phyloP scores from a whole-genome alignment of 108 stramenopile species.

The Aurantiochytrium sp. region DNA sequence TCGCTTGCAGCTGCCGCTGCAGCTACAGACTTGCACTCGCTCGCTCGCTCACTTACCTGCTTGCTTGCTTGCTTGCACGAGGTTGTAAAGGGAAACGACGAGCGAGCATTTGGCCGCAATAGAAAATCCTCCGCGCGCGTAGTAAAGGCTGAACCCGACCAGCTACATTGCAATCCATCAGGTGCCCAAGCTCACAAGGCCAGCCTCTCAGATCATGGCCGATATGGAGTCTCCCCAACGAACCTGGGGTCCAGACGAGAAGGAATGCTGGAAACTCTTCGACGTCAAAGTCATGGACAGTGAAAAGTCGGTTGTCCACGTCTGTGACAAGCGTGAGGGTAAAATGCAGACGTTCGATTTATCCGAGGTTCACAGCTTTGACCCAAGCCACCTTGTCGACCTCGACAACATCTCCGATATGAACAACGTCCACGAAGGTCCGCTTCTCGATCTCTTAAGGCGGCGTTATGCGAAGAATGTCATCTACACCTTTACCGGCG shows the following conservation, averaged over 20 bases:
- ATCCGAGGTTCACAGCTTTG: conserved; percentile 32
- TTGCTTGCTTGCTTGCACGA: too few relatives aligned
- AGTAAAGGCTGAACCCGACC: too few relatives aligned
- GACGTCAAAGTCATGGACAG: background rate
- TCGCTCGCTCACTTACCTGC: too few relatives aligned
- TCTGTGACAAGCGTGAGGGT: background rate
- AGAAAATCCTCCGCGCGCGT: too few relatives aligned
- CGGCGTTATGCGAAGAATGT: conserved; percentile 42
- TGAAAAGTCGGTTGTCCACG: background rate
- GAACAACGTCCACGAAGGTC: conserved; percentile 59
- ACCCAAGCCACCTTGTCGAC: conserved; percentile 45
- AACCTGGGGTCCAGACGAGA: background rate
- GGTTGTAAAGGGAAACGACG: too few relatives aligned
- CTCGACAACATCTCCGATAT: conserved; percentile 46
- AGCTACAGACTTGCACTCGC: too few relatives aligned
- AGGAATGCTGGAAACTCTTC: background rate
- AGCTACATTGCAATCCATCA: too few relatives aligned
- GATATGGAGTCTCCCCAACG: background rate
- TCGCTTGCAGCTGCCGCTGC: too few relatives aligned
- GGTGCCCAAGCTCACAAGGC: too few relatives aligned
- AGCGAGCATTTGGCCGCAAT: too few relatives aligned
- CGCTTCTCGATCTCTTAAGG: conserved; percentile 47
- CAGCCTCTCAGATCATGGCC: background rate
- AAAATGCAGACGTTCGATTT: background rate
- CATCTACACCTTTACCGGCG: conserved; percentile 98